phyloP scores from a whole-genome alignment of 2,329 filamentous ascomycete genomes.

The Botrytis squamosa region DNA sequence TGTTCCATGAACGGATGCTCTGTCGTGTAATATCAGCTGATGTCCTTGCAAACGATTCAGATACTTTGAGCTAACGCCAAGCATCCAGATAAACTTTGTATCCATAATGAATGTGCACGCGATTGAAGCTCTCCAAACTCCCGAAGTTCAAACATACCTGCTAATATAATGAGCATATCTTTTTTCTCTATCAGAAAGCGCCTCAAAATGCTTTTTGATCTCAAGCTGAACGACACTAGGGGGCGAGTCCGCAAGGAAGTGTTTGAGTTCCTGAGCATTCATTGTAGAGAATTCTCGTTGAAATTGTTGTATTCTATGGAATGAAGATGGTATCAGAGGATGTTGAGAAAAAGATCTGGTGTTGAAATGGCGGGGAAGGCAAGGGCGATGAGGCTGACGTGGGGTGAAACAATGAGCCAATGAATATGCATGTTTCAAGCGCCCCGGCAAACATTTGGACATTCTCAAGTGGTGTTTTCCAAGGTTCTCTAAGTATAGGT shows the following conservation, averaged over 20 bases:
- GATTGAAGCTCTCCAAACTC: background rate
- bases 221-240: conserved; percentile 84
- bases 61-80: background rate
- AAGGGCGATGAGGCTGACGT: conserved; percentile 16
- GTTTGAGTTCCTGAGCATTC: conserved; percentile 60
- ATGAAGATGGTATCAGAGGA: conserved; percentile 19
- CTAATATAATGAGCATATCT: conserved; percentile 90
- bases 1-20: conserved; percentile 73
- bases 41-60: conserved; percentile 17
- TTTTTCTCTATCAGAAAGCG: conserved; percentile 72
- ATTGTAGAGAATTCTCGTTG: conserved; percentile 43
- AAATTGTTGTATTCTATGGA: conserved; percentile 29
- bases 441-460: conserved; percentile 11
- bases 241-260: conserved; percentile 89
- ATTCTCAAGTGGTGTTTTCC: background rate
- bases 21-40: conserved; percentile 39
- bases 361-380: conserved; percentile 10
- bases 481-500: too few relatives aligned
- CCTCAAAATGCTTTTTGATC: conserved; percentile 90
- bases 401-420: conserved; percentile 17
- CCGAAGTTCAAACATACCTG: conserved; percentile 51
- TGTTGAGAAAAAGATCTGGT: conserved; percentile 9
- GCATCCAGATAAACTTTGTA: too few relatives aligned
- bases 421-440: conserved; percentile 13
- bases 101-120: background rate